phyloP scores from a whole-genome alignment of 164 flowering plant genomes.

The Vitis rupestris region DNA sequence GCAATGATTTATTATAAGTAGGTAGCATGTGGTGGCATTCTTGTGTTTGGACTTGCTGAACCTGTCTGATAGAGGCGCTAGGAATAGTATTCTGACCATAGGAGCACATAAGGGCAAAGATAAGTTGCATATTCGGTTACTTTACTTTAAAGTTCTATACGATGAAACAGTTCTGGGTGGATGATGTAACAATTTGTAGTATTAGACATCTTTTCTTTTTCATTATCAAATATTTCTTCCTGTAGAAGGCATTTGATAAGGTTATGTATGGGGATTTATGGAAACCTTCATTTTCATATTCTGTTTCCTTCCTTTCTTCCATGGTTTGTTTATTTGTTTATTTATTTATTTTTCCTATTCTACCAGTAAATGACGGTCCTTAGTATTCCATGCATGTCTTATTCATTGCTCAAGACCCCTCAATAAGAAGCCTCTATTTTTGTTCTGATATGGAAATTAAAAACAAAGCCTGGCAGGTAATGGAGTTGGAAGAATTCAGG shows the following conservation, averaged over 20 bases:
- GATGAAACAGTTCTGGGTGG: neutral
- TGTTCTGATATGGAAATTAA: constrained; percentile 62
- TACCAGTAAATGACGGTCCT: neutral
- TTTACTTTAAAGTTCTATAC: neutral
- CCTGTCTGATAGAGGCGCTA: too few species aligned
- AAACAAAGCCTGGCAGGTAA: constrained; percentile 88
- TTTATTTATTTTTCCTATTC: neutral
- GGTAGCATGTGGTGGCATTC: too few species aligned
- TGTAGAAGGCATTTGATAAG: neutral
- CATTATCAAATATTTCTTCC: neutral
- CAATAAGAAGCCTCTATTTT: constrained; percentile 12
- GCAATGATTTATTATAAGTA: too few species aligned
- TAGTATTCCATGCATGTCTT: neutral
- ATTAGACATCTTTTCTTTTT: neutral
- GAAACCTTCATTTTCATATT: neutral
- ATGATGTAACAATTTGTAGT: neutral
- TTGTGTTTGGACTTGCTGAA: too few species aligned
- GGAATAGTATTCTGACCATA: too few species aligned
- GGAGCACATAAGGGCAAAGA: too few species aligned
- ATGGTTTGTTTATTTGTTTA: neutral
- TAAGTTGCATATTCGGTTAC: neutral
- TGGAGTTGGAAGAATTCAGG: constrained; percentile 69
- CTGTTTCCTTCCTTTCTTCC: neutral
- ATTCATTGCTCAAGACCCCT: neutral
- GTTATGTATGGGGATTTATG: neutral